Base-by-base conservation (phyloP, 2,329 filamentous ascomycete genomes). In the Alternaria arbusti region DNA sequence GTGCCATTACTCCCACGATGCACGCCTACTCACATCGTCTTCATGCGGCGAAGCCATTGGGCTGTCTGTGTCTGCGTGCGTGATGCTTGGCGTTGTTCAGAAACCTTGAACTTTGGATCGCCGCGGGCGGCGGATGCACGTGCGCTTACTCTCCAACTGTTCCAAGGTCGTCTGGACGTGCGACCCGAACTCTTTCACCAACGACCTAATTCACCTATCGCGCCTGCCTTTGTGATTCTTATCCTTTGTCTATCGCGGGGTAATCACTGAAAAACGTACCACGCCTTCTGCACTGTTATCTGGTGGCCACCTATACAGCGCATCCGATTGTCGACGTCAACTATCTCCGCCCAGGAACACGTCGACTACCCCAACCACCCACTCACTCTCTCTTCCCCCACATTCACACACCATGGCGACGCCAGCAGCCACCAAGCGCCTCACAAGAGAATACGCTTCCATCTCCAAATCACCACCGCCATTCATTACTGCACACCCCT, bases 401-500 rank as follows among this genome's bases (percentile, higher is more conserved):
- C 59, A 56, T 22, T 46, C 52, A 47, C 57, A 30, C 64, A 70
- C 47, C 61, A 82, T 82, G 80, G 80, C 80, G 23, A 81, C 79
- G 12, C 75, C 79, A 17, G 77, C 73, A 58, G 80, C 80, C 54
- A 81, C 79, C 57, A 81, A 80, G 68, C 79, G 80, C 67, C 84
- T 90, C 63, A 87, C 86, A 59, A 85, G 87, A 65, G 88, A 91
- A 81, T 91, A 90, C 75, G 84, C 87, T 78, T 83, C 86, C 66
- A 89, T 91, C 65, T 84, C 87, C 74, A 86, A 88, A 74, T 95
- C 94, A 74, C 94, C 94, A 11, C 93, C 94, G 36, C 93, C 94
- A 57, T 97, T 93, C 82, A 97, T 97, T 73, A 86, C 88, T 54
- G 94, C 94, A 13, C 94, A 97, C 77, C 94, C 94, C 11, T 96